phyloP scores from a whole-genome alignment of 179 eudicot species.

The Heliamphora pulchella region DNA sequence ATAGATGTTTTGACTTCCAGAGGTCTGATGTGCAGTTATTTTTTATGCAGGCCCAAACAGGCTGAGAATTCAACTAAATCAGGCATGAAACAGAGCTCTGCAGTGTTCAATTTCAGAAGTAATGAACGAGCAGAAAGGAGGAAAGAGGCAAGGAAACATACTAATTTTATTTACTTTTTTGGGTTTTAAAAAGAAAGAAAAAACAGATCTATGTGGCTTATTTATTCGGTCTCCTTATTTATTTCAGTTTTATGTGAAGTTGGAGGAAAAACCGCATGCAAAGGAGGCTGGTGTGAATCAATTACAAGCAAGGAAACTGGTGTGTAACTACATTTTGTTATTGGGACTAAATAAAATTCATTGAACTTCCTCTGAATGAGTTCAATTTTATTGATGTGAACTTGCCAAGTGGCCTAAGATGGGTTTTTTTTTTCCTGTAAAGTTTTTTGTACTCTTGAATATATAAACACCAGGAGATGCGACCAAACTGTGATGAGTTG shows the following conservation, averaged over 20 bases:
- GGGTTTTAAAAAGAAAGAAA: not conserved
- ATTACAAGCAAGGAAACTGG: conserved; percentile 32
- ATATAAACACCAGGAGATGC: not conserved
- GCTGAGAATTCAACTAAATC: conserved; percentile 25
- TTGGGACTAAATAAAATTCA: not conserved
- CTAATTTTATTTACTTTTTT: not conserved
- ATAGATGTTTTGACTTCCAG: not conserved
- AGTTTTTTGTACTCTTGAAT: no score
- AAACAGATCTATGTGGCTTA: not conserved
- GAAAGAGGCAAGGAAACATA: conserved; percentile 36
- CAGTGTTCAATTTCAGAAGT: conserved; percentile 31
- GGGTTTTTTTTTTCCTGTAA: not conserved
- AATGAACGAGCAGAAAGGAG: conserved; percentile 39
- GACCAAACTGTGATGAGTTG: not conserved
- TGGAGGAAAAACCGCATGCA: conserved; percentile 33
- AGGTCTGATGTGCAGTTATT: conserved; percentile 8
- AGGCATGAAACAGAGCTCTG: conserved; percentile 24
- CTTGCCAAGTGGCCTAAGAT: not conserved
- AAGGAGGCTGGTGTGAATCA: conserved; percentile 34
- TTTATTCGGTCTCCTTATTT: not conserved
- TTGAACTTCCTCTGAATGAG: not conserved
- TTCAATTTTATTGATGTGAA: not conserved
- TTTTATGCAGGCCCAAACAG: conserved; percentile 25
- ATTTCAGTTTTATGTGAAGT: conserved; percentile 26
- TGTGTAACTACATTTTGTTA: conserved; percentile 7